Evolutionary conservation across 169 alveolate species (phyloP).

Genomic region (Babesia bigemina): DNA sequence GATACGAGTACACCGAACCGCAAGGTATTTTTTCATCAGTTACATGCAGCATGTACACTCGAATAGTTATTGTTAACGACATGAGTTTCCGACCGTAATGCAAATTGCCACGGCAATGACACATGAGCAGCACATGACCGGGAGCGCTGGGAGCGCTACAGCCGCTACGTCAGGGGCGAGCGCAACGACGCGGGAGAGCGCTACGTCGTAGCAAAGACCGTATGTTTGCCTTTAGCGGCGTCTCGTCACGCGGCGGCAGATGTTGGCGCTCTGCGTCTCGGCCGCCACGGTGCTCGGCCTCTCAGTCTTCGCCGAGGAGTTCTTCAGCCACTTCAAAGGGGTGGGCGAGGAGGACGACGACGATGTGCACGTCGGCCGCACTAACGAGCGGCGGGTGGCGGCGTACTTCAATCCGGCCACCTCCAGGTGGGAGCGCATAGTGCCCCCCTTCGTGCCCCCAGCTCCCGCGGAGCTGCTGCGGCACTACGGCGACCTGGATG

Average conservation of each 20-base stretch:
- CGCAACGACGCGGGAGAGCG: conserved; percentile 40
- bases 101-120: too few species aligned
- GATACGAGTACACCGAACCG: not conserved
- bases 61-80: too few species aligned
- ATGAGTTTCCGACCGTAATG: too few species aligned
- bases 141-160: conserved; percentile 46
- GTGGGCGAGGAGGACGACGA: conserved; percentile 28
- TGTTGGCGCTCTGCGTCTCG: conserved; percentile 11
- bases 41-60: too few species aligned
- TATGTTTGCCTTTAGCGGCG: not conserved
- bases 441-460: conserved; percentile 59
- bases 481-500: conserved; percentile 25
- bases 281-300: conserved; percentile 25
- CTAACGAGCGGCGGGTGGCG: conserved; percentile 38
- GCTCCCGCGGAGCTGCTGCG: conserved; percentile 22
- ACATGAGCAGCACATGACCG: not conserved
- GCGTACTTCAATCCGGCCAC: conserved; percentile 62
- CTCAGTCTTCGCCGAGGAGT: conserved; percentile 19
- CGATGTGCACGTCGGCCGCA: not conserved
- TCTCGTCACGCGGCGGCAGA: not conserved
- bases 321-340: conserved; percentile 17
- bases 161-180: conserved; percentile 42
- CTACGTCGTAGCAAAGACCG: conserved; percentile 10
- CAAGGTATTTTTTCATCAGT: not conserved
- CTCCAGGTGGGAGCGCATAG: conserved; percentile 59